Evolutionary conservation across 2,329 filamentous ascomycete species (phyloP), one percentile per base, ranked within the genome.

Genomic region (Hypoxylon sp.): DNA sequence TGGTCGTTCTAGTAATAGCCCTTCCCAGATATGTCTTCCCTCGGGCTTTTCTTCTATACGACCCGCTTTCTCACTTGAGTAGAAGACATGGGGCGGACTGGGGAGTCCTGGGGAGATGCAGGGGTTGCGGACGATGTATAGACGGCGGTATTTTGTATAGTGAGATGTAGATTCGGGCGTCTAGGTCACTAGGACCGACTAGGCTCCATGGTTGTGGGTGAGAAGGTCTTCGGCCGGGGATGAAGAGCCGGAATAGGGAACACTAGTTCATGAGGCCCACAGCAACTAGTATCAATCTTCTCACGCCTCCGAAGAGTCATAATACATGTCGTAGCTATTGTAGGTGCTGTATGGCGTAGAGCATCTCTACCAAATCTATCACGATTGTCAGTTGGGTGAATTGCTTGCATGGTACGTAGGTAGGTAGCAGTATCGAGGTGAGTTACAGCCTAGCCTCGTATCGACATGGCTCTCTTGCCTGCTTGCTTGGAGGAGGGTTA

Each of bases 1-100:
- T 63, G 55, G 60, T 61, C 27, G 49, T 62, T 58, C 46, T 52
- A 57, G 57, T 54, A 53, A 48, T 45, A 51, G 44, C 50, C 53
- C 42, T 40, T 57, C 51, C 51, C 55, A 40, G 61, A 58, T 52
- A 45, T 47, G 43, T 60, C 55, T 36, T 54, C 45, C 45, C 59
- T 63, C 55, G 55, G 63, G 44, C 52, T 52, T 61, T 60, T 60
- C 56, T 63, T 47, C 54, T 65, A 62, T 64, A 63, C 60, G 62
- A 58, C 59, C 63, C 61, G 60, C 57, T 61, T 63, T 54, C 44
- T 57, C 51, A 60, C 61, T 60, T 42, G 51, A 57, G 58, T 44
- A 40, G 48, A 50, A 29, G 57, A 58, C 63, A 64, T 61, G 62
- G 62, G 50, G 55, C 49, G 50, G 41, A 60, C 38, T 60, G 51